Conservation (phyloP, 2,329 filamentous ascomycete genomes). For the Calonectria montana region DNA sequence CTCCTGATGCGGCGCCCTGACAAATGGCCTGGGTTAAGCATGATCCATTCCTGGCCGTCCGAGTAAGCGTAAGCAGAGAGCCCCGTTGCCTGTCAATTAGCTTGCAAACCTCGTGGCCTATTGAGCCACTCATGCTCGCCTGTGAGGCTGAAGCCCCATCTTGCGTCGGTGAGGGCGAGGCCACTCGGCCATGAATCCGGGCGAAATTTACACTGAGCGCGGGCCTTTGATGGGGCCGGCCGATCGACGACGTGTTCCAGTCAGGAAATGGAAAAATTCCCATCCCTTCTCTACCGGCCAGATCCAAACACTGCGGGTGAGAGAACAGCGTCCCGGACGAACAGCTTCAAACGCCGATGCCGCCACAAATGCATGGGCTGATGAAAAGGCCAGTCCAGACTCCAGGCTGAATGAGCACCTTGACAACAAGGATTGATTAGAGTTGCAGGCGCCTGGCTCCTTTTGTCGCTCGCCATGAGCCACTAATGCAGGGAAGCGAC, state of each 20-base stretch:
- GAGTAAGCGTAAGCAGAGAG: conserved; percentile 30
- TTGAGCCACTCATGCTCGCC: conserved; percentile 7
- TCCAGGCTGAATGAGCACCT: conserved; percentile 33
- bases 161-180: neutral
- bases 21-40: conserved; percentile 34
- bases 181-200: neutral
- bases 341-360: conserved; percentile 20
- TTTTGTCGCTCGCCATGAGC: conserved; percentile 28
- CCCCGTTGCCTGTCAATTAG: conserved; percentile 21
- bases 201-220: neutral
- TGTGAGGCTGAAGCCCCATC: conserved; percentile 5
- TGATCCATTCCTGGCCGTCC: conserved; percentile 15
- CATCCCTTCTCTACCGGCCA: too few relatives aligned
- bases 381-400: conserved; percentile 36
- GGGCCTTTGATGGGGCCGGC: neutral
- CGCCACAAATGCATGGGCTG: conserved; percentile 28
- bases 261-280: neutral
- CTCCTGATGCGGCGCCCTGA: conserved; percentile 21
- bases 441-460: conserved; percentile 34
- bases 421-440: conserved; percentile 36
- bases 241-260: neutral
- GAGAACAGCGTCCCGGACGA: neutral
- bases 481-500: conserved; percentile 38
- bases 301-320: neutral
- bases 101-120: conserved; percentile 16